Percentiles rank a stretch among this genome's conserved stretches.
phyloP scores from a whole-genome alignment of 495 filamentous ascomycete species.

The Tetracladium marchalianum region DNA sequence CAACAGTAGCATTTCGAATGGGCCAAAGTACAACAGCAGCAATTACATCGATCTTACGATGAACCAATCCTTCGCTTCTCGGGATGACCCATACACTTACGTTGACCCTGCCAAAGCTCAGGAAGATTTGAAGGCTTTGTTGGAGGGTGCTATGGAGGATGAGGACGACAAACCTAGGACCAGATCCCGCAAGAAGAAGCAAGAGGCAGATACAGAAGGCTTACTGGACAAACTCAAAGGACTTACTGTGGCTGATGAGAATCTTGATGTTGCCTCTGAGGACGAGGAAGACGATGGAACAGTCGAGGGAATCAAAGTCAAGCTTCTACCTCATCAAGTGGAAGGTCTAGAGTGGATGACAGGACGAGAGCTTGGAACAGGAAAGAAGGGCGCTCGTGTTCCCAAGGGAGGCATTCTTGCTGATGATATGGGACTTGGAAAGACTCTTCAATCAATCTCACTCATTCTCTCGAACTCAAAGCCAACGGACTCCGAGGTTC shows the following conservation, averaged over 20 bases:
- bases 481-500: conserved; percentile 34
- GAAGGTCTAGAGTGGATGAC: conserved; percentile 91
- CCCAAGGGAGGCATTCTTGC: conserved; percentile 83
- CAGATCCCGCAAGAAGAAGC: conserved; percentile 43
- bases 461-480: conserved; percentile 77
- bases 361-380: conserved; percentile 71
- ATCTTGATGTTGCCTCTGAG: conserved; percentile 35
- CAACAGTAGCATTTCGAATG: neutral
- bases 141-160: conserved; percentile 82
- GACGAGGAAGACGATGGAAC: conserved; percentile 62
- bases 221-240: conserved; percentile 50
- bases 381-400: conserved; percentile 59
- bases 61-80: conserved; percentile 5
- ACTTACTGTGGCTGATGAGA: conserved; percentile 34
- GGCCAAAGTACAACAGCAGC: neutral
- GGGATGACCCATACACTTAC: conserved; percentile 51
- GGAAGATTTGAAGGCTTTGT: conserved; percentile 75
- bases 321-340: conserved; percentile 83
- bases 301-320: conserved; percentile 78
- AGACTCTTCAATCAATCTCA: conserved; percentile 74
- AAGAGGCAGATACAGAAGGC: conserved; percentile 27
- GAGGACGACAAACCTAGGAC: conserved; percentile 54
- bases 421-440: conserved; percentile 81
- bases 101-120: conserved; percentile 69
- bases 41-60: conserved; percentile 20